Evolutionary conservation across 139 green algal genomes (phyloP), one percentile per base, ranked within the genome.

Genomic region (Dunaliella primolecta): DNA sequence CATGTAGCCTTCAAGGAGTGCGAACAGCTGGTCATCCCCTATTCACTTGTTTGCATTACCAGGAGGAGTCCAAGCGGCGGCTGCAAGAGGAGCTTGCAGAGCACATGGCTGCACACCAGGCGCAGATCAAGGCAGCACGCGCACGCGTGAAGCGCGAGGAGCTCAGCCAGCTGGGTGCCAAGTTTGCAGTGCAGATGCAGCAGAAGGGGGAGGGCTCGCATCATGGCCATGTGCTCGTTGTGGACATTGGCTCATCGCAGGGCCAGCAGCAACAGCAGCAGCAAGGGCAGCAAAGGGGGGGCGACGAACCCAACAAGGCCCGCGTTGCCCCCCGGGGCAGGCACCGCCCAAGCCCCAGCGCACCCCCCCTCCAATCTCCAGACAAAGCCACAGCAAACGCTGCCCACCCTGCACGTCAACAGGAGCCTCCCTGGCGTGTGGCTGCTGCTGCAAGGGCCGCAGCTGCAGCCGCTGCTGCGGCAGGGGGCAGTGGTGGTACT

Each of bases 141-240:
- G 34, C 84, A 21, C 84, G 84, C 20, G 27, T 88, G 37, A 88
- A 77, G 70, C 84, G 84, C 36, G 84, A 88, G n/a, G 78, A 88
- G 80, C 84, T 88, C 32, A 36, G 21, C 32, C 38, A 82, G 84
- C 84, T 88, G 80, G 84, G 84, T 1, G 84, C 84, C 2, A 38
- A 88, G 70, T 88, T 88, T 77, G 46, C 38, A 21, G 75, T 80
- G 31, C 84, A 80, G 33, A 72, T 87, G 84, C 78, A 80, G n/a
- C 75, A 80, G 32, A 36, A 38, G 15, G 46, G 46, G 46, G 7
- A 64, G 46, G 15, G 75, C 75, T 33, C 75, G 36, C n/a, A 32
- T 27, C 29, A 32, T 21, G 30, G 29, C 1, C 75, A 80, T 2
- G 75, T 80, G n/a, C 75, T 80, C 11, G 75, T 80, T 29, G 75